Evolutionary conservation across 192 early-diverging fungal genomes (phyloP).

Genomic region (Coemansia sp.): DNA sequence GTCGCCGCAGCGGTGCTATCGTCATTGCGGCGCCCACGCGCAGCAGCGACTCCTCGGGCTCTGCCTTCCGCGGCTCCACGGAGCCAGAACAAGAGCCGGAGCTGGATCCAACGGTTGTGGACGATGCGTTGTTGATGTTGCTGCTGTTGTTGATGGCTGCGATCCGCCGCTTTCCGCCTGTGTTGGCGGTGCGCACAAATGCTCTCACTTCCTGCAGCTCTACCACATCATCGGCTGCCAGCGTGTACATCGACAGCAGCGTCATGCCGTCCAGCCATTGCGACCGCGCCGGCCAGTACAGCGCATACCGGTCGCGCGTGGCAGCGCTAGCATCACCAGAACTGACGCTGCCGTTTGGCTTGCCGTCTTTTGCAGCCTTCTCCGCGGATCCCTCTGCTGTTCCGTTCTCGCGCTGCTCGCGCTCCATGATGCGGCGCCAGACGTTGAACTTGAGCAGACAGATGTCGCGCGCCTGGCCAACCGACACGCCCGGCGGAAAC

Average conservation of each 20-base stretch:
- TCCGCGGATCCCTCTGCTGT: too few species aligned
- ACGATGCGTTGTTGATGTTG: background rate
- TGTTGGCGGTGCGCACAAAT: slow-evolving; percentile 17
- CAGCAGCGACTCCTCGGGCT: slow-evolving; percentile 8
- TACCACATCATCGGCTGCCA: slow-evolving; percentile 30
- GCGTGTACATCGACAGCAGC: slow-evolving; percentile 24
- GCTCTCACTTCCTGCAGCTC: slow-evolving; percentile 45
- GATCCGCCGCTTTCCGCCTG: background rate
- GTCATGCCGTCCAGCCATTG: slow-evolving; percentile 45
- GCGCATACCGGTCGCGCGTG: slow-evolving; percentile 40
- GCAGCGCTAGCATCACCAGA: background rate
- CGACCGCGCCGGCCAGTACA: slow-evolving; percentile 42
- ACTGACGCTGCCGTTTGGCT: background rate
- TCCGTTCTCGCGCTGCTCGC: slow-evolving; percentile 10
- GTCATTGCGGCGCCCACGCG: background rate
- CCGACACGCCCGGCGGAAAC: slow-evolving; percentile 48
- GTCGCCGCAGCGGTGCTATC: background rate
- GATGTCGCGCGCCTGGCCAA: slow-evolving; percentile 51
- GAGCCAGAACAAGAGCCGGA: background rate
- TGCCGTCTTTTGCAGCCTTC: background rate
- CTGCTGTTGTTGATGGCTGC: background rate
- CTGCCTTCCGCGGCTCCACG: background rate
- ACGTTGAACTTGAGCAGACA: slow-evolving; percentile 55
- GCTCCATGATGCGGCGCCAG: slow-evolving; percentile 42
- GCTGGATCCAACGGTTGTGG: background rate